phyloP scores from a whole-genome alignment of 345 rosid genomes.

The Melastoma malabathricum region DNA sequence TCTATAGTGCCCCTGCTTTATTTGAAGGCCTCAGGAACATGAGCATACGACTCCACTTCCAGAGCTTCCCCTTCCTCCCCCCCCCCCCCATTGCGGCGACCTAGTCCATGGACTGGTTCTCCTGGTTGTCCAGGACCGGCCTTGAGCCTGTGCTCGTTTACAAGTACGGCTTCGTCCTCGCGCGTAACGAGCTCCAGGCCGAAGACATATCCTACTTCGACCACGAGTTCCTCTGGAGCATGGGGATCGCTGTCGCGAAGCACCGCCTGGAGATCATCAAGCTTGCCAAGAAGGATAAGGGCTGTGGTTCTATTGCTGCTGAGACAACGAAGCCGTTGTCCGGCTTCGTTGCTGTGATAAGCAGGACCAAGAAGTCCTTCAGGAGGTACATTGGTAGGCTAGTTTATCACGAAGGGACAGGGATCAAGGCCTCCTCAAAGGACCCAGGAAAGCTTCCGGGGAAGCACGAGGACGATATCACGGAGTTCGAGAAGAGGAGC shows the following conservation, averaged over 20 bases:
- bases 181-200: slow-evolving; percentile 46
- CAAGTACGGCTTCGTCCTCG: slow-evolving; percentile 46
- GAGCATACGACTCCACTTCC: neutral
- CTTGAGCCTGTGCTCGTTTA: slow-evolving; percentile 53
- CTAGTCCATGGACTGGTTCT: slow-evolving; percentile 66
- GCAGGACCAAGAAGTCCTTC: slow-evolving; percentile 28
- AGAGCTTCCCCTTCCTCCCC: neutral
- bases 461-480: slow-evolving; percentile 20
- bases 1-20: too few relatives aligned
- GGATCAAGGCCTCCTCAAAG: slow-evolving; percentile 20
- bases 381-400: slow-evolving; percentile 29
- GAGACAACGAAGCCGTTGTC: slow-evolving; percentile 8
- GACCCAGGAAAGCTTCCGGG: slow-evolving; percentile 13
- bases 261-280: slow-evolving; percentile 76
- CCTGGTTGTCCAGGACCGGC: slow-evolving; percentile 54
- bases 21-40: neutral
- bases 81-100: neutral
- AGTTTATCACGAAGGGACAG: slow-evolving; percentile 21
- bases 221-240: slow-evolving; percentile 66
- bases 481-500: slow-evolving; percentile 18
- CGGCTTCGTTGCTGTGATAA: slow-evolving; percentile 29
- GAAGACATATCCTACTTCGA: slow-evolving; percentile 56
- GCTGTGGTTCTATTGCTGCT: neutral
- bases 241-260: slow-evolving; percentile 66
- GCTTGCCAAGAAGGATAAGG: slow-evolving; percentile 38